Conservation (phyloP, 495 filamentous ascomycete species). For the Podospora pseudocomata region DNA sequence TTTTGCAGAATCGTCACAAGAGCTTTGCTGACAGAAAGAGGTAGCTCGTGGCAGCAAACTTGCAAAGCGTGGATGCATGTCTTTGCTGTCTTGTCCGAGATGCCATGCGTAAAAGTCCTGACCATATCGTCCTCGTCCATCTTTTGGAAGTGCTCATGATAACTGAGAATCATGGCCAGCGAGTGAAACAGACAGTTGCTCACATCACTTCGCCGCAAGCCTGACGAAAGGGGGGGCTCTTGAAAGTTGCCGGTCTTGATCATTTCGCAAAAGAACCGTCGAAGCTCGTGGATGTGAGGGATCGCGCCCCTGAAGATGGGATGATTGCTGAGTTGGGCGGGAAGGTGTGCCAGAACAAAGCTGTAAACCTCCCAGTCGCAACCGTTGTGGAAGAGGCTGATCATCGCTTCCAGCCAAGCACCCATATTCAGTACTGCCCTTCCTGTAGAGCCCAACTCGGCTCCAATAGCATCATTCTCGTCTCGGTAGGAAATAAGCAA, state of each 20-base stretch:
- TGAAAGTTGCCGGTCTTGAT: constrained; percentile 68
- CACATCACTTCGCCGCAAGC: constrained; percentile 82
- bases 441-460: constrained; percentile 15
- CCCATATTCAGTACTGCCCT: constrained; percentile 57
- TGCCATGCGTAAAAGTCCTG: constrained; percentile 73
- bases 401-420: constrained; percentile 72
- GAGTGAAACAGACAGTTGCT: constrained; percentile 82
- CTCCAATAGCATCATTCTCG: constrained; percentile 8
- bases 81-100: constrained; percentile 80
- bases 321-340: constrained; percentile 83
- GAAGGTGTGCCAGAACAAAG: constrained; percentile 82
- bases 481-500: constrained; percentile 35
- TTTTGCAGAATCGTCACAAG: constrained; percentile 79
- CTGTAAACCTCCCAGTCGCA: constrained; percentile 93
- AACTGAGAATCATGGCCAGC: constrained; percentile 80
- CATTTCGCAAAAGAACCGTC: constrained; percentile 74
- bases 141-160: constrained; percentile 79
- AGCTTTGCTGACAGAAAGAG: constrained; percentile 73
- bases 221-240: constrained; percentile 68
- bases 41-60: constrained; percentile 90
- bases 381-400: constrained; percentile 68
- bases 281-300: constrained; percentile 69
- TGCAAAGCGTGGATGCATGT: constrained; percentile 91
- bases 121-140: constrained; percentile 86
- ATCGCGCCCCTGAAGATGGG: constrained; percentile 72